Conservation (phyloP, 2,329 filamentous ascomycete species). For the Thermomyces lanuginosus region DNA sequence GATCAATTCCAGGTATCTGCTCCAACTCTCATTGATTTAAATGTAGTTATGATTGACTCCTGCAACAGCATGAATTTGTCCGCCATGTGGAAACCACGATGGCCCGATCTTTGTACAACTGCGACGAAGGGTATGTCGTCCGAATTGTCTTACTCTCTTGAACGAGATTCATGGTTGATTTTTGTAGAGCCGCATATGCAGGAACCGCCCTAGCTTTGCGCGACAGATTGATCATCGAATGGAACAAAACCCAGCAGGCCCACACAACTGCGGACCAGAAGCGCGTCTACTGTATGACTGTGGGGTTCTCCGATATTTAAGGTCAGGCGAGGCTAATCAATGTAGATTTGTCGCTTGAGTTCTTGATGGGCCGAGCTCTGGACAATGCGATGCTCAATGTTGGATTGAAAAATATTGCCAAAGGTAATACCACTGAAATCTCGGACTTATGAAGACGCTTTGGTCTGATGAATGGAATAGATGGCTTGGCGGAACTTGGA, state of each 20-base stretch:
- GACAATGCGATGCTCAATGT: constrained; percentile 99
- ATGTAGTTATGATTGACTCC: constrained; percentile 1
- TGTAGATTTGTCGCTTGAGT: constrained; percentile 77
- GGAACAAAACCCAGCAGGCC: constrained; percentile 95
- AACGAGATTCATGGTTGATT: not conserved
- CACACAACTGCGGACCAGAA: constrained; percentile 86
- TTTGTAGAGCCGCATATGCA: constrained; percentile 61
- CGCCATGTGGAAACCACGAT: constrained; percentile 92
- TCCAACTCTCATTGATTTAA: not conserved
- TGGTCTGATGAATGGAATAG: constrained; percentile 37
- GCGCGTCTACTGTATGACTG: constrained; percentile 60
- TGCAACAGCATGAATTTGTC: constrained; percentile 57
- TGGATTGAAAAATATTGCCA: constrained; percentile 68
- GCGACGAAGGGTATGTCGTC: constrained; percentile 54
- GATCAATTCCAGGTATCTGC: constrained; percentile 58
- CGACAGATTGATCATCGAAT: constrained; percentile 81
- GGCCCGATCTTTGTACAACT: constrained; percentile 93
- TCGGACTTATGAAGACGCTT: constrained; percentile 8
- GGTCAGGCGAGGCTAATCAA: not conserved
- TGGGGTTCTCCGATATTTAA: constrained; percentile 1
- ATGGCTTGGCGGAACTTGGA: constrained; percentile 72
- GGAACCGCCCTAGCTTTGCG: constrained; percentile 84
- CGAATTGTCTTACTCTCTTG: not conserved
- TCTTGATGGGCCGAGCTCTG: constrained; percentile 87
- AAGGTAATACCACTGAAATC: constrained; percentile 35